Base-by-base conservation (phyloP, 768 basidiomycete genomes). In the Tephrocybe sp. region DNA sequence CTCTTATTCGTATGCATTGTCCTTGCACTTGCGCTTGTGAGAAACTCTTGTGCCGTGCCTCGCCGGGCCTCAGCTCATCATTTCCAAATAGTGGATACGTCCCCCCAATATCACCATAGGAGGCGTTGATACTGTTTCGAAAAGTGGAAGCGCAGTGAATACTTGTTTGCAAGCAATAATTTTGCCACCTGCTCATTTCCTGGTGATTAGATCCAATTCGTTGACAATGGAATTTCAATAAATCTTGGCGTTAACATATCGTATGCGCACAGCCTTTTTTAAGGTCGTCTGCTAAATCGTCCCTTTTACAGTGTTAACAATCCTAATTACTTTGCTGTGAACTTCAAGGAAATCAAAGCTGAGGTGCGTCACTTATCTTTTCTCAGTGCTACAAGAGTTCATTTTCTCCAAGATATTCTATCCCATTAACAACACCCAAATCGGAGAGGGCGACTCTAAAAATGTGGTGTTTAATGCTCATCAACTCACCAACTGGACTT, bases 251-350 rank as follows among this genome's bases (percentile, higher is more conserved):
- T 88, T n/a, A 75, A 81, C 56, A 82, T 90, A 55, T 73, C 77
- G 86, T 88, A 57, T 39, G 34, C 9, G 52, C 36, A 24, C 40
- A 47, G n/a, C 25, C 45, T 27, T 42, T 4, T 9, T 5, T 11
- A 29, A 5, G 27, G 27, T 5, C 11, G 27, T 5, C 27, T 29
- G 5, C 11, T 29, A 29, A 11, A 11, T 11, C 11, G 27, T 5
- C 27, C 11, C 15, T 30, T 30, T 30, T 49, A 2, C 56, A 92
- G 89, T 23, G 86, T 91, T 47, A 70, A 70, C 61, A 93, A 93
- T 59, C 91, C 90, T 23, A 92, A 92, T 63, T 90, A 80, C 66
- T 90, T 93, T 61, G 66, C 76, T 8, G 84, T 87, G 9, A 74
- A 73, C 16, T 76, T 93, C 64, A 76, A 77, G 45, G 76, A 77